Evolutionary conservation across 495 filamentous ascomycete genomes (phyloP).

Genomic region (Collariella sp.): DNA sequence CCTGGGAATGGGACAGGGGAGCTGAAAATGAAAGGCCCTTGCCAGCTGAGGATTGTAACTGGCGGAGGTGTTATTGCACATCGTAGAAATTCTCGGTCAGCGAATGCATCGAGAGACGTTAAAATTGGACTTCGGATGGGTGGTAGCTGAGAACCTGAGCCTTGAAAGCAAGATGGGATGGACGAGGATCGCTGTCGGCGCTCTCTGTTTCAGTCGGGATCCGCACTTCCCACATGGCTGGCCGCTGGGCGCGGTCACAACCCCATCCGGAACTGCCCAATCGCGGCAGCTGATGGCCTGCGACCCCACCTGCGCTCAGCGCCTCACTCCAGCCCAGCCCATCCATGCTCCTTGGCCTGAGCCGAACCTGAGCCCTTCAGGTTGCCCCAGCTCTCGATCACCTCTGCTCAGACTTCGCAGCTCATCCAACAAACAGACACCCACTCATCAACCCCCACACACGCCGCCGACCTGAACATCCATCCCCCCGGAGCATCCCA

Average conservation of each 20-base stretch:
- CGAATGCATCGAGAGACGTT: not conserved
- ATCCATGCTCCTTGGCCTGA: not conserved
- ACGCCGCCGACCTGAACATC: not conserved
- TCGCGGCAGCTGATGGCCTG: not conserved
- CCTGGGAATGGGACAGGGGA: too few species aligned
- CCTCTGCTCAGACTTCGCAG: not conserved
- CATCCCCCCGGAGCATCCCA: not conserved
- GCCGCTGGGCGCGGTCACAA: not conserved
- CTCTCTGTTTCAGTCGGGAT: constrained; percentile 1
- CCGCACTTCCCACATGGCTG: constrained; percentile 6
- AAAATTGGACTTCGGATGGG: too few species aligned
- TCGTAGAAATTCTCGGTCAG: too few species aligned
- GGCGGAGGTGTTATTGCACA: too few species aligned
- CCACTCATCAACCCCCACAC: not conserved
- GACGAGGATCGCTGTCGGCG: not conserved
- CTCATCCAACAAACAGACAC: not conserved
- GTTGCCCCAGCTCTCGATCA: not conserved
- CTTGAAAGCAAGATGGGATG: too few species aligned
- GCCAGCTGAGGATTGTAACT: too few species aligned
- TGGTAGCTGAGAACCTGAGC: too few species aligned
- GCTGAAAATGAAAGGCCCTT: too few species aligned
- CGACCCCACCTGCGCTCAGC: constrained; percentile 1
- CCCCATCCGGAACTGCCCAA: constrained; percentile 1
- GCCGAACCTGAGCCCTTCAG: too few species aligned
- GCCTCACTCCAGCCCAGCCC: constrained; percentile 1